Conservation (phyloP, 306 rosid species). For the apple (Malus domestica) region DNA sequence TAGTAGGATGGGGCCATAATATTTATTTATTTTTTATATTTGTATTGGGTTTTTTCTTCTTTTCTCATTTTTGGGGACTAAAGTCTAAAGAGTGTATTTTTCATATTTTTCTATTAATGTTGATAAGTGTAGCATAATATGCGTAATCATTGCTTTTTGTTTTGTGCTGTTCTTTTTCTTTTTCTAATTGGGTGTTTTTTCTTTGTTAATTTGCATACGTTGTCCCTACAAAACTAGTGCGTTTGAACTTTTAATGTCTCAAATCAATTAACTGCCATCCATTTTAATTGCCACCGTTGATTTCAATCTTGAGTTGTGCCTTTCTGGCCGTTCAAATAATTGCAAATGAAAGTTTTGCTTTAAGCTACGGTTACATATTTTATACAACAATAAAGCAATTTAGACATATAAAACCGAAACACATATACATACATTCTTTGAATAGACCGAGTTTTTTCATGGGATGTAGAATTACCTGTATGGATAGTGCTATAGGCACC, state of each 20-base stretch:
- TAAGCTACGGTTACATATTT: not conserved
- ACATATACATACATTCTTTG: no score
- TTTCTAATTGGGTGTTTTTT: not conserved
- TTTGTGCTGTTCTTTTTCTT: slow-evolving; percentile 5
- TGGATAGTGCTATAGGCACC: no score
- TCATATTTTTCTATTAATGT: not conserved
- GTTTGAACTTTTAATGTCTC: not conserved
- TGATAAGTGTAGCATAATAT: not conserved
- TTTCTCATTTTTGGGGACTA: slow-evolving; percentile 2
- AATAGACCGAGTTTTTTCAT: no score
- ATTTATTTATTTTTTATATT: not conserved
- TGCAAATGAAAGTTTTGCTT: not conserved
- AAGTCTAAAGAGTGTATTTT: not conserved
- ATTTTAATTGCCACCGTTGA: not conserved
- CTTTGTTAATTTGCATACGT: not conserved
- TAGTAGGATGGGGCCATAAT: not conserved
- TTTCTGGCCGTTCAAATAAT: not conserved
- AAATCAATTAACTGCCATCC: not conserved
- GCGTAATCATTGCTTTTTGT: slow-evolving; percentile 16
- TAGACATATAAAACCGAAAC: no score
- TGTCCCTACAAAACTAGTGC: slow-evolving; percentile 9
- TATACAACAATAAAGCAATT: not conserved
- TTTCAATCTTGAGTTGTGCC: not conserved
- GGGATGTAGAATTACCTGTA: no score
- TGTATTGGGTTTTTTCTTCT: not conserved